phyloP scores from a whole-genome alignment of 2,329 filamentous ascomycete species.

The Colletotrichum sublineola region DNA sequence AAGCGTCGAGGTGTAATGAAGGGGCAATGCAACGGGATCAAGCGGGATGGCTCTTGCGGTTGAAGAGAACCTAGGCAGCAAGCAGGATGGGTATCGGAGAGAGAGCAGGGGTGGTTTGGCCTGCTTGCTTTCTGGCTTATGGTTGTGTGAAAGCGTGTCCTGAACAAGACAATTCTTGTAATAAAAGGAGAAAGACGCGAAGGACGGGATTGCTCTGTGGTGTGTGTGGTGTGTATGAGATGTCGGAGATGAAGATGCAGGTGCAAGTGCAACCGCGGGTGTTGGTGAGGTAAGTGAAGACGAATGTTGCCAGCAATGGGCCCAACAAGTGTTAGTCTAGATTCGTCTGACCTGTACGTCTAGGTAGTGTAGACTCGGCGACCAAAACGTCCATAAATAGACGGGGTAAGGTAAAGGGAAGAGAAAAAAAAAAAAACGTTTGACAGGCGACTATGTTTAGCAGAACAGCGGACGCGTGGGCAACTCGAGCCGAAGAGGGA shows the following conservation, averaged over 20 bases:
- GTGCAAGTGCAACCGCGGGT: background rate
- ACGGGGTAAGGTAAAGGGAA: background rate
- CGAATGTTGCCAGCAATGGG: background rate
- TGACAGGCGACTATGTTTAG: constrained; percentile 7
- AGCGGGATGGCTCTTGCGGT: background rate
- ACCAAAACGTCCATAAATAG: background rate
- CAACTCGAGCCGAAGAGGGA: constrained; percentile 2
- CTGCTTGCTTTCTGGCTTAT: constrained; percentile 4
- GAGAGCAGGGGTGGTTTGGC: background rate
- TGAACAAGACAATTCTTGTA: background rate
- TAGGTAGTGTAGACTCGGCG: too few species aligned
- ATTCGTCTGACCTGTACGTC: background rate
- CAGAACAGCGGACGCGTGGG: background rate
- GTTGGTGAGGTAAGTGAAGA: background rate
- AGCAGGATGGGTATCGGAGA: background rate
- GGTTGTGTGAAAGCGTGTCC: constrained; percentile 10
- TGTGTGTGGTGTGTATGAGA: background rate
- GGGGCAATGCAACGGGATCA: constrained; percentile 10
- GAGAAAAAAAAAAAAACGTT: background rate
- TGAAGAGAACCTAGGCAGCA: background rate
- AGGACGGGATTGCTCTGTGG: too few species aligned
- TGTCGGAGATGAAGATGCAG: background rate
- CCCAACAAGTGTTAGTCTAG: background rate
- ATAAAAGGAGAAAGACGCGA: background rate
- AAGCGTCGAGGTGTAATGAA: constrained; percentile 9